phyloP scores from a whole-genome alignment of 1,139 yeast genomes.

The Blastobotrys aristatus region DNA sequence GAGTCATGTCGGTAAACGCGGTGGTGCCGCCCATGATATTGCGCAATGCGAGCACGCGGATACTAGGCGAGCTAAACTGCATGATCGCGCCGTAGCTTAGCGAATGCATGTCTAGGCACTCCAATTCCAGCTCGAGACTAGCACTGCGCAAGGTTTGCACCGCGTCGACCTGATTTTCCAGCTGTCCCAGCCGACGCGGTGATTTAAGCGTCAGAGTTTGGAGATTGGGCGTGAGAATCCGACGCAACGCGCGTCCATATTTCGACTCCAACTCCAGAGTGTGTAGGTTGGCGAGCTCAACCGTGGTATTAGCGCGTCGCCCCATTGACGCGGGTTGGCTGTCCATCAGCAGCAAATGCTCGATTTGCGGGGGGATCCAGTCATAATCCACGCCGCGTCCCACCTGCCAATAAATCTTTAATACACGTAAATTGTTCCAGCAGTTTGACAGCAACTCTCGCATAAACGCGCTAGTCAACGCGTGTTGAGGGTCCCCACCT shows the following conservation, averaged over 20 bases:
- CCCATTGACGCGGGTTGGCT: neutral
- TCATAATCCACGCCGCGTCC: neutral
- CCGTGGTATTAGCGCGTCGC: neutral
- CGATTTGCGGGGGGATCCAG: slow-evolving; percentile 6
- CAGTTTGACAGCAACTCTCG: neutral
- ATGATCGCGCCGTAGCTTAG: slow-evolving; percentile 7
- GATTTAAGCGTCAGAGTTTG: neutral
- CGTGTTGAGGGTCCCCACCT: neutral
- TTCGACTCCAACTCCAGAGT: slow-evolving; percentile 6
- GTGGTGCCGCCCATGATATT: slow-evolving; percentile 7
- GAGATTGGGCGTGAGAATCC: neutral
- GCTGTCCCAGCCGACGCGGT: neutral
- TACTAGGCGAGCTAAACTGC: neutral
- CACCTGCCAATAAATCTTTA: slow-evolving; percentile 1
- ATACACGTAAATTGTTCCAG: neutral
- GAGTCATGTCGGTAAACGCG: slow-evolving; percentile 10
- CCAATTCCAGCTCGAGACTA: neutral
- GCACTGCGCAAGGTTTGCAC: neutral
- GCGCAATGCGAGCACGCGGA: neutral
- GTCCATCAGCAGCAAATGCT: slow-evolving; percentile 6
- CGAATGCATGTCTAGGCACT: neutral
- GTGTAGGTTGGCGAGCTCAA: slow-evolving; percentile 1
- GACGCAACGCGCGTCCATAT: slow-evolving; percentile 3
- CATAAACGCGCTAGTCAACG: neutral
- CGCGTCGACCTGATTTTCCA: slow-evolving; percentile 5